Evolutionary conservation across 169 alveolate genomes (phyloP).

Genomic region (Babesia caballi): DNA sequence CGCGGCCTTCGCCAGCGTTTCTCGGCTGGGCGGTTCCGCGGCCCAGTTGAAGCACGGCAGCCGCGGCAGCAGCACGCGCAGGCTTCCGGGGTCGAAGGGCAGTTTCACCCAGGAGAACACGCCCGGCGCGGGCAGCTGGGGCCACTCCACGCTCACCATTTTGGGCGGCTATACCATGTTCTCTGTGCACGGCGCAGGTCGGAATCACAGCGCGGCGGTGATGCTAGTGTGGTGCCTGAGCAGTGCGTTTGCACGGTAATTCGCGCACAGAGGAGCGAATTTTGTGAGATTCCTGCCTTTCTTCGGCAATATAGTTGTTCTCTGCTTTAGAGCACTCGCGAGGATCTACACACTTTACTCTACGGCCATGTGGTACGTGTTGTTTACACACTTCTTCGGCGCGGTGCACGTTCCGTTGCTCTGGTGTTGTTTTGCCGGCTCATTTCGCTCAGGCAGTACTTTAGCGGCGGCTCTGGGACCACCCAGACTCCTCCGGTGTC

Average conservation of each 20-base stretch:
- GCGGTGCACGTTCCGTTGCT: neutral
- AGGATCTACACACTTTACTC: neutral
- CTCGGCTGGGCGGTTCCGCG: neutral
- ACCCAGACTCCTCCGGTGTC: conserved; percentile 11
- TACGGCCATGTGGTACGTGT: conserved; percentile 9
- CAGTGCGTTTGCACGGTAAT: neutral
- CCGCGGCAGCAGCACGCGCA: neutral
- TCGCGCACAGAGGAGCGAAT: neutral
- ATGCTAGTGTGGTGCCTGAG: neutral
- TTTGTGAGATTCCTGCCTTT: neutral
- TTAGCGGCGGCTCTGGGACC: conserved; percentile 40
- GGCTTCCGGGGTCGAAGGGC: neutral
- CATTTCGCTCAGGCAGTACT: conserved; percentile 2
- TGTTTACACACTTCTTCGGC: neutral
- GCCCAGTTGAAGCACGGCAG: neutral
- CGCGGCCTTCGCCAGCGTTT: neutral
- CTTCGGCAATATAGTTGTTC: neutral
- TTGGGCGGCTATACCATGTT: too few relatives aligned
- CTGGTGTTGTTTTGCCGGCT: neutral
- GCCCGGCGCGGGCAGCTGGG: too few relatives aligned
- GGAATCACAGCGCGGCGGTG: too few relatives aligned
- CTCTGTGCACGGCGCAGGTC: too few relatives aligned
- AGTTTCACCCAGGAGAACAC: neutral
- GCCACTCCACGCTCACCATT: too few relatives aligned
- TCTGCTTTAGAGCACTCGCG: neutral